Percentiles rank a stretch among this genome's conserved stretches.
Evolutionary conservation across 169 alveolate genomes (phyloP).

Genomic region (Eimeria necatrix): DNA sequence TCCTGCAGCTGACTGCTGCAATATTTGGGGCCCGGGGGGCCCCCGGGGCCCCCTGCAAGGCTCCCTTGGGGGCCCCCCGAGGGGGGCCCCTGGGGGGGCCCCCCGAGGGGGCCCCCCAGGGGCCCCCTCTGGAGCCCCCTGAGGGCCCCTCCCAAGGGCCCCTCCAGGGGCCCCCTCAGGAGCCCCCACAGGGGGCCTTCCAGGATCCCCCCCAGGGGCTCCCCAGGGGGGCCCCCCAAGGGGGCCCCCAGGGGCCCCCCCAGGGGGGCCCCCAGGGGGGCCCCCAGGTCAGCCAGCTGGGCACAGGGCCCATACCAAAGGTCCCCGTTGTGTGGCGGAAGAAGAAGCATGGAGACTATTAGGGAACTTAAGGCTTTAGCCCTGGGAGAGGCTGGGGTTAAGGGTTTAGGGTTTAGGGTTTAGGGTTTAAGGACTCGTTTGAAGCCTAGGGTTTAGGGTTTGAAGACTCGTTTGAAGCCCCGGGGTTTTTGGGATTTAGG

Average conservation of each 20-base stretch:
- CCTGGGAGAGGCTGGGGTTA: no score
- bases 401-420: no score
- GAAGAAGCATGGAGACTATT: constrained; percentile 59
- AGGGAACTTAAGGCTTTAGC: no score
- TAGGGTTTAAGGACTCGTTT: no score
- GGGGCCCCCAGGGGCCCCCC: no score
- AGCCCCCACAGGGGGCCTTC: not conserved
- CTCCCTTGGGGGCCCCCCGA: not conserved
- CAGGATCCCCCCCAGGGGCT: not conserved
- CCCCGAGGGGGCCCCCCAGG: not conserved
- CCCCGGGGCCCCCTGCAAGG: constrained; percentile 3
- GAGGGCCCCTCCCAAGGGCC: constrained; percentile 10
- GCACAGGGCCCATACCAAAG: not conserved
- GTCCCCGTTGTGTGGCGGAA: constrained; percentile 63
- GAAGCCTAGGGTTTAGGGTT: no score
- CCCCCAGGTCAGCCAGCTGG: not conserved
- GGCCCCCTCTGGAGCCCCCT: no score
- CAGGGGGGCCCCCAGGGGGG: no score
- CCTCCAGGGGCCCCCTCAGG: not conserved
- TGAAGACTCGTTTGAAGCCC: no score
- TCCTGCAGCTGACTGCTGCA: constrained; percentile 25
- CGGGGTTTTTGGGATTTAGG: no score
- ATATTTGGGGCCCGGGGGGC: constrained; percentile 10
- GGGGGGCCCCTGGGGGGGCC: no score
- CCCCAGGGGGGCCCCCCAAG: not conserved